Evolutionary conservation across 257 asterid genomes (phyloP).

Genomic region (Solanum lycopersicoides): DNA sequence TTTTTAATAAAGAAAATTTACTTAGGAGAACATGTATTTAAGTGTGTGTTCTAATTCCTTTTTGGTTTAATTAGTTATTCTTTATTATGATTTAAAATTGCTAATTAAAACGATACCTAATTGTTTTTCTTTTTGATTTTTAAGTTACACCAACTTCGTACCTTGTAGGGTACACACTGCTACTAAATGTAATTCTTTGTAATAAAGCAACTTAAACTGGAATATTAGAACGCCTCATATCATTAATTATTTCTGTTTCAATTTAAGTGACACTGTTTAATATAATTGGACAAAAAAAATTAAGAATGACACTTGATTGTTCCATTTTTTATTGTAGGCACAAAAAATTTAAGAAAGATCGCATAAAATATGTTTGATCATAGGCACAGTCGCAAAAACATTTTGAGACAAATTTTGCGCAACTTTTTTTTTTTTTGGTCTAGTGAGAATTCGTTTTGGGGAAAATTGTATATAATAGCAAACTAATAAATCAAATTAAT

Average conservation of each 20-base stretch:
- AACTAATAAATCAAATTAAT: too few species aligned
- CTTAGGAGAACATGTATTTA: background rate
- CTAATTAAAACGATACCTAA: background rate
- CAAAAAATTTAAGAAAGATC: too few species aligned
- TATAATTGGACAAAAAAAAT: too few species aligned
- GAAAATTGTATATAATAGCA: too few species aligned
- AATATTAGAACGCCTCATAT: background rate
- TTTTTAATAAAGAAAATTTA: background rate
- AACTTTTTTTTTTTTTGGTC: too few species aligned
- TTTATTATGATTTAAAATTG: background rate
- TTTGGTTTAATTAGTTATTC: background rate
- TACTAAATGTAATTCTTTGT: background rate
- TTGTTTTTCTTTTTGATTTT: background rate
- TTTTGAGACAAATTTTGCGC: too few species aligned
- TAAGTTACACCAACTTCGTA: constrained; percentile 28
- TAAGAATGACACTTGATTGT: too few species aligned
- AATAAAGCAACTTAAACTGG: background rate
- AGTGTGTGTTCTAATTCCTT: background rate
- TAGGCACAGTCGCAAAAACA: too few species aligned
- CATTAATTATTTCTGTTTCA: background rate
- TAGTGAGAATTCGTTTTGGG: too few species aligned
- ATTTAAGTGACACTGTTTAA: background rate
- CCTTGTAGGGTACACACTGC: constrained; percentile 11
- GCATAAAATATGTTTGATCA: too few species aligned
- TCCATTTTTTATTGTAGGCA: too few species aligned